These are phyloP conservation scores for Circinella minor DNA, from an alignment of 371 early-diverging fungal species.

Conservation along the genomic window DNA sequence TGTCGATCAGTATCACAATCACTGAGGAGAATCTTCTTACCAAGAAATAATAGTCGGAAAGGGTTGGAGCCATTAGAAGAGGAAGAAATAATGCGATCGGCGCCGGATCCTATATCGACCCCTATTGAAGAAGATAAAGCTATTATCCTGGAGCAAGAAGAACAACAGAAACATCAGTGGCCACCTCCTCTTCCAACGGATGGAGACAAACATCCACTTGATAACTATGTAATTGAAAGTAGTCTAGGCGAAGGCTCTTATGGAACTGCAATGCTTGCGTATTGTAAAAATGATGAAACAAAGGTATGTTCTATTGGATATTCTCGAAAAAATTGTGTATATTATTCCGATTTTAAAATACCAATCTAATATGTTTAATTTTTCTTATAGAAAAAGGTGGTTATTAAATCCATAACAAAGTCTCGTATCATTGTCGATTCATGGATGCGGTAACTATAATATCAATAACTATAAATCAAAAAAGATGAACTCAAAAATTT, in stretches of 20 bases:
- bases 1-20: background rate
- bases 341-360: background rate
- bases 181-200: conserved; percentile 14
- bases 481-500: background rate
- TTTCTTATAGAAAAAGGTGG: conserved; percentile 49
- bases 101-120: no score
- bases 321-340: background rate
- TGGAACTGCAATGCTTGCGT: conserved; percentile 68
- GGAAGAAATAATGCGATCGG: background rate
- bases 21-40: background rate
- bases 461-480: background rate
- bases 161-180: background rate
- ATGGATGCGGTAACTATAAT: conserved; percentile 52
- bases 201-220: conserved; percentile 31
- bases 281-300: conserved; percentile 49
- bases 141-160: background rate
- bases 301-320: conserved; percentile 36
- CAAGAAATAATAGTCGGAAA: conserved; percentile 1
- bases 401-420: conserved; percentile 75
- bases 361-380: no score
- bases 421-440: conserved; percentile 68
- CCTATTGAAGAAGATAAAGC: no score
- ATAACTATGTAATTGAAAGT: conserved; percentile 63
- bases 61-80: conserved; percentile 8
- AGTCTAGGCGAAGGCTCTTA: conserved; percentile 80